phyloP scores from a whole-genome alignment of 345 rosid genomes.

The Ceriops zippeliana region DNA sequence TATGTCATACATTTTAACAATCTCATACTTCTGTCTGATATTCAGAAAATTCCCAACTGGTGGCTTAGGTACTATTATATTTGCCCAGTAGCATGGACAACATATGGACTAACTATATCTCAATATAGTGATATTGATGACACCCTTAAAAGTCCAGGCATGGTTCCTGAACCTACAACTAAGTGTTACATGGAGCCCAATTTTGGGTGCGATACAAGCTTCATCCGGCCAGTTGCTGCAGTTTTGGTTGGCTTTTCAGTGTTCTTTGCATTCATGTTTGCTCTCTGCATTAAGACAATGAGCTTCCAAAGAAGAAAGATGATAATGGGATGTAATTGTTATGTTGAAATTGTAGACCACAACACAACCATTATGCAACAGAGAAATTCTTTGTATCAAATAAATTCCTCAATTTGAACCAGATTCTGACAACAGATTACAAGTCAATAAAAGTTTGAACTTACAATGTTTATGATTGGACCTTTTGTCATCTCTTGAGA shows the following conservation, averaged over 20 bases:
- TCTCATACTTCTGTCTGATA: not conserved
- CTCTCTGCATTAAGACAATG: conserved; percentile 63
- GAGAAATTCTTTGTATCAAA: too few relatives aligned
- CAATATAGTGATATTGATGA: conserved; percentile 64
- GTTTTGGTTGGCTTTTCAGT: conserved; percentile 56
- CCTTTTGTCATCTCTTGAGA: too few relatives aligned
- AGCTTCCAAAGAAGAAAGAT: conserved; percentile 71
- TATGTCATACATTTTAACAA: not conserved
- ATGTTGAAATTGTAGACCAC: too few relatives aligned
- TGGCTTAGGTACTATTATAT: conserved; percentile 96
- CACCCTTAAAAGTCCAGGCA: conserved; percentile 41
- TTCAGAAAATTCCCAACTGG: conserved; percentile 74
- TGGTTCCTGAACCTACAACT: conserved; percentile 20
- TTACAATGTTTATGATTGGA: too few relatives aligned
- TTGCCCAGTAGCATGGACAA: conserved; percentile 81
- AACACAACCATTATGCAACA: too few relatives aligned
- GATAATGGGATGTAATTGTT: too few relatives aligned
- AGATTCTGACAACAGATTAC: too few relatives aligned
- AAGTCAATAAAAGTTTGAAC: too few relatives aligned
- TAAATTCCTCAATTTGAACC: too few relatives aligned
- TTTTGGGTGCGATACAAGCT: conserved; percentile 60
- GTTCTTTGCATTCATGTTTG: conserved; percentile 72
- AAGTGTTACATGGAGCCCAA: conserved; percentile 45
- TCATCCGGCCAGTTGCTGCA: conserved; percentile 59
- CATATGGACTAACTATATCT: conserved; percentile 43